Percentiles rank a stretch among this genome's conserved stretches.
Evolutionary conservation across 2,329 filamentous ascomycete species (phyloP).

Genomic region (Zalaria obscura): DNA sequence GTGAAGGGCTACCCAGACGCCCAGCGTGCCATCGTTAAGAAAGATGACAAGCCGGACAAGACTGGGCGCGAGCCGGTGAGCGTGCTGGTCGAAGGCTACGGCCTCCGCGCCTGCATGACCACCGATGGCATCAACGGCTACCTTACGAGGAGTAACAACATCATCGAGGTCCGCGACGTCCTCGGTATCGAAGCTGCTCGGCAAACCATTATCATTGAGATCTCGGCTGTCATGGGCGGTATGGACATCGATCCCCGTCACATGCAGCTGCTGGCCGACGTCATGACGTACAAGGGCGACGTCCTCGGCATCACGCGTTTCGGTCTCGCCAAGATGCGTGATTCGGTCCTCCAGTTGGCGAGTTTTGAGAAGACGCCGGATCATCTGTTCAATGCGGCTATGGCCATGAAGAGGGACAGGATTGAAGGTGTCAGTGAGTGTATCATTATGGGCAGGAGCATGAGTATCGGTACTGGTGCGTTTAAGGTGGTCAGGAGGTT

Average conservation of each 20-base stretch:
- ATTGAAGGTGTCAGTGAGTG: slow-evolving; percentile 93
- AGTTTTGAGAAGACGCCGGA: slow-evolving; percentile 98
- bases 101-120: slow-evolving; percentile 76
- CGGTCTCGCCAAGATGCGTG: slow-evolving; percentile 89
- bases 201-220: slow-evolving; percentile 78
- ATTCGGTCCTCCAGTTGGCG: slow-evolving; percentile 83
- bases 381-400: slow-evolving; percentile 88
- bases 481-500: slow-evolving; percentile 77
- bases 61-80: slow-evolving; percentile 42
- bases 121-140: slow-evolving; percentile 81
- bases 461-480: slow-evolving; percentile 78
- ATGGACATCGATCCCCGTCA: slow-evolving; percentile 97
- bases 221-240: slow-evolving; percentile 73
- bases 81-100: slow-evolving; percentile 84
- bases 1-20: slow-evolving; percentile 85
- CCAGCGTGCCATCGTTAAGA: slow-evolving; percentile 76
- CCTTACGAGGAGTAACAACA: slow-evolving; percentile 62
- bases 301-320: slow-evolving; percentile 94
- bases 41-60: slow-evolving; percentile 52
- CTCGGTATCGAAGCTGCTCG: slow-evolving; percentile 92
- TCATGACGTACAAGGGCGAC: slow-evolving; percentile 98
- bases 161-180: slow-evolving; percentile 78
- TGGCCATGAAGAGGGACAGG: slow-evolving; percentile 77
- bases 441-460: slow-evolving; percentile 96
- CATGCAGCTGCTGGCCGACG: slow-evolving; percentile 92